phyloP scores from a whole-genome alignment of 2,329 filamentous ascomycete species.

The Neopestalotiopsis clavispora region DNA sequence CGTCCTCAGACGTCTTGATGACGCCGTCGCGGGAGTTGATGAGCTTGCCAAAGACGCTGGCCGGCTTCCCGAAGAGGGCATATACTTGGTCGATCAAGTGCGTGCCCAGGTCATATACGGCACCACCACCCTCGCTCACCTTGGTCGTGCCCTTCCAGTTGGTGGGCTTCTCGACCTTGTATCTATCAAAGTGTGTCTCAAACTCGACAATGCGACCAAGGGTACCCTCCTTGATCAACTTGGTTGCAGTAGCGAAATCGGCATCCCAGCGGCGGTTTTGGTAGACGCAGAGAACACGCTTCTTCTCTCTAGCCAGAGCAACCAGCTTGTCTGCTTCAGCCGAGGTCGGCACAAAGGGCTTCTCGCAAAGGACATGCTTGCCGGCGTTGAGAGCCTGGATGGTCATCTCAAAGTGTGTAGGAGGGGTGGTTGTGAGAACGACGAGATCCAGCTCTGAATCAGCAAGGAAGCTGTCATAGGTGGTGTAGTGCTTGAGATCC shows the following conservation, averaged over 20 bases:
- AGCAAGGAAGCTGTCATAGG: conserved; percentile 64
- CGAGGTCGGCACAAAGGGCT: conserved; percentile 78
- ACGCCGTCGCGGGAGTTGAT: conserved; percentile 64
- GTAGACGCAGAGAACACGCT: conserved; percentile 68
- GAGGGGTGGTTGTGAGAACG: conserved; percentile 73
- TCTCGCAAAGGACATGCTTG: conserved; percentile 83
- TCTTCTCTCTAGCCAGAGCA: conserved; percentile 54
- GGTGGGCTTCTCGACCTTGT: conserved; percentile 62
- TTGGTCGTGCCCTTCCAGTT: conserved; percentile 71
- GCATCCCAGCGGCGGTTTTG: conserved; percentile 80
- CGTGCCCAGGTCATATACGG: conserved; percentile 75
- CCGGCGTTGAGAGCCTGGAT: conserved; percentile 69
- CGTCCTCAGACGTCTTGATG: conserved; percentile 43
- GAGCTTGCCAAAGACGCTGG: conserved; percentile 69
- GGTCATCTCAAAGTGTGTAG: conserved; percentile 70
- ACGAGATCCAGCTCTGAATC: conserved; percentile 72
- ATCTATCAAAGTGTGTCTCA: conserved; percentile 81
- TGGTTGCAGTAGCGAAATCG: conserved; percentile 74
- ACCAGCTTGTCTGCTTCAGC: conserved; percentile 70
- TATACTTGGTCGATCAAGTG: conserved; percentile 80
- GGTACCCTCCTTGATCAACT: conserved; percentile 61
- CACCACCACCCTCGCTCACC: conserved; percentile 67
- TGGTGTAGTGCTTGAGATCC: conserved; percentile 65
- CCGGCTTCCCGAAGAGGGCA: conserved; percentile 71
- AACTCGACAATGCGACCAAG: conserved; percentile 79